Conservation (phyloP, 495 filamentous ascomycete species). For the Xylaria grammica region DNA sequence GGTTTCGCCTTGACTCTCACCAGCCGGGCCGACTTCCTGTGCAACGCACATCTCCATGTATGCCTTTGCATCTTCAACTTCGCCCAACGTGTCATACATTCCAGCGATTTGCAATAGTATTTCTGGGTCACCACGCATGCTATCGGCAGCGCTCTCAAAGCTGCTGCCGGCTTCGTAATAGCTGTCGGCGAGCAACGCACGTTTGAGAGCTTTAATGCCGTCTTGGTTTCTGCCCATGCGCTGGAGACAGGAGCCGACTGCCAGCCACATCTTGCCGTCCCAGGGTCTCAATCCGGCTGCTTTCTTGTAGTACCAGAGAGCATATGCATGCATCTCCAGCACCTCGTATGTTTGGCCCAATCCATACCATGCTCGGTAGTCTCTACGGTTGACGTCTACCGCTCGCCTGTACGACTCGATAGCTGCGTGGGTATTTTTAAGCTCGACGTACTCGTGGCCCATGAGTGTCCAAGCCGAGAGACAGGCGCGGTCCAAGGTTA, state of each 20-base stretch:
- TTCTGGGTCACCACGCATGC: slow-evolving; percentile 80
- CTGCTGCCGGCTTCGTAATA: slow-evolving; percentile 69
- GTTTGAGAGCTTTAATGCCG: slow-evolving; percentile 92
- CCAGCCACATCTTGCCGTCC: slow-evolving; percentile 99
- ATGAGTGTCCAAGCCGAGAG: slow-evolving; percentile 97
- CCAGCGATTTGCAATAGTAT: slow-evolving; percentile 86
- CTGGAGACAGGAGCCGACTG: slow-evolving; percentile 87
- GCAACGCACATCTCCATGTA: slow-evolving; percentile 96
- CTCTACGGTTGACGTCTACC: slow-evolving; percentile 93
- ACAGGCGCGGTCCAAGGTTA: slow-evolving; percentile 92
- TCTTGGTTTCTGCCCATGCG: slow-evolving; percentile 82
- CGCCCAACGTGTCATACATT: slow-evolving; percentile 80
- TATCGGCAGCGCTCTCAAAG: slow-evolving; percentile 43
- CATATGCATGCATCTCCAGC: slow-evolving; percentile 96
- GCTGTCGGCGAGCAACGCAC: slow-evolving; percentile 81
- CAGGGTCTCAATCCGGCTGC: slow-evolving; percentile 88
- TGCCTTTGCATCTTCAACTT: slow-evolving; percentile 76
- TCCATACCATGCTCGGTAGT: slow-evolving; percentile 98
- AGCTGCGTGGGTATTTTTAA: slow-evolving; percentile 98
- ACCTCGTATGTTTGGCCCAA: slow-evolving; percentile 97
- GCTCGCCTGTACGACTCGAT: slow-evolving; percentile 97
- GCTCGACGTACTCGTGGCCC: slow-evolving; percentile 98
- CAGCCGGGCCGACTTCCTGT: slow-evolving; percentile 72
- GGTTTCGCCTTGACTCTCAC: slow-evolving; percentile 53
- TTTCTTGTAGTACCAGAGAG: slow-evolving; percentile 96